Evolutionary conservation across 202 grass and related monocot species (phyloP), one percentile per base, ranked within the genome.

Genomic region (Eragrostis tef): DNA sequence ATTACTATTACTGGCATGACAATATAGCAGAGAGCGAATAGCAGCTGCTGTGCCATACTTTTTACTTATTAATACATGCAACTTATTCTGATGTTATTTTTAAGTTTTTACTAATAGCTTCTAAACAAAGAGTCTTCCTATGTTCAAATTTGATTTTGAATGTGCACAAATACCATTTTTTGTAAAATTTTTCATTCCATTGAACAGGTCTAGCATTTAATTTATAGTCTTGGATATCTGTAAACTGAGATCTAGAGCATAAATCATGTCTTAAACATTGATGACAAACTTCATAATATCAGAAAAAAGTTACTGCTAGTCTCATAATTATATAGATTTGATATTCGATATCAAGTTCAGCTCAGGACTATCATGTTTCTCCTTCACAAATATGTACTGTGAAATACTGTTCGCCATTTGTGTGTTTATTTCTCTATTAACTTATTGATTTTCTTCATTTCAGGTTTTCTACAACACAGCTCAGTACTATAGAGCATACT

Each of bases 381-480:
- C 29, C 52, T 53, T 92, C 68, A 73, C 26, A 70, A 39, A 17
- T n/a, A 10, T 45, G 2, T 22, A 68, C 69, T 68, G 24, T 44
- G 24, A 85, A 84, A 62, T 70, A 67, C 39, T 49, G 48, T 60
- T 57, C 53, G 10, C 34, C 1, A 11, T 31, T 26, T 77, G 3
- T 51, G 7, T 66, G 1, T 54, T 45, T 57, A 20, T 57, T 80
- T 53, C 47, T 81, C 74, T 86, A 44, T 65, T 13, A 25, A 25
- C 17, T 60, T 60, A 25, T 25, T 24, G 13, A 5, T 58, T 58
- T 12, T 44, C 13, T 59, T 70, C 26, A 42, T 91, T 94, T 87
- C 86, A 91, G 91, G 80, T 91, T 39, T 94, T 94, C 47, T 94
- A 94, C 71, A 94, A 94, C 89, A 94, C 88, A 82, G 88, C 91